Percentiles rank a stretch among this genome's conserved stretches.
Evolutionary conservation across 441 rosid genomes (phyloP).

Genomic region (Dalechampia spathulata): DNA sequence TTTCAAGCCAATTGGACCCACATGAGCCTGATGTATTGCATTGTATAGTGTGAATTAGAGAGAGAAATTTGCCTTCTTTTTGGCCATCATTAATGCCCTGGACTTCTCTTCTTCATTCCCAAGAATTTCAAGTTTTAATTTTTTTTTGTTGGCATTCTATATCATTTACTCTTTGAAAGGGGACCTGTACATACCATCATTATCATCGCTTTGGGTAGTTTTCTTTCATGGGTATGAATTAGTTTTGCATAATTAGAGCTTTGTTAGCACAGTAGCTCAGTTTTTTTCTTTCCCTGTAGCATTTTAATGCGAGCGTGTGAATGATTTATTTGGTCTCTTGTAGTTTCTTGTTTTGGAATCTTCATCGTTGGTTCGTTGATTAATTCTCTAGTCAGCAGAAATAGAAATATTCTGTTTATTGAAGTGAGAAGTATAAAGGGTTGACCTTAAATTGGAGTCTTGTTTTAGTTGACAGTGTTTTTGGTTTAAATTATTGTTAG

Average conservation of each 20-base stretch:
- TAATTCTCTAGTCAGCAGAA: neutral
- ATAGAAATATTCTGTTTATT: constrained; percentile 4
- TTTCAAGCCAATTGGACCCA: constrained; percentile 54
- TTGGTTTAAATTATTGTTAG: constrained; percentile 7
- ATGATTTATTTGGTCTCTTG: no score
- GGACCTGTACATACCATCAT: no score
- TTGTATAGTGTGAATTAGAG: neutral
- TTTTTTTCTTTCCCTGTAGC: constrained; percentile 24
- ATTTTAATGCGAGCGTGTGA: no score
- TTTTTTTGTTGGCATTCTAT: constrained; percentile 16
- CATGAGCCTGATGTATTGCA: constrained; percentile 26
- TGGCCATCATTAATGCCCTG: constrained; percentile 6
- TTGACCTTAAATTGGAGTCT: constrained; percentile 33
- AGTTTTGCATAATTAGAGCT: no score
- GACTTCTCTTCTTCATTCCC: constrained; percentile 2
- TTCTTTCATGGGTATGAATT: no score
- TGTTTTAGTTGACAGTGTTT: neutral
- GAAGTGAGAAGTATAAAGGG: constrained; percentile 14
- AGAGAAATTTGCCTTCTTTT: constrained; percentile 9
- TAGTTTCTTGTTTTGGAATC: constrained; percentile 31
- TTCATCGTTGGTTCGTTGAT: constrained; percentile 28
- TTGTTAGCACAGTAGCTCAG: neutral
- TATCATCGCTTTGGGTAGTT: no score
- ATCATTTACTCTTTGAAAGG: no score
- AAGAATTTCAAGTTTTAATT: constrained; percentile 20